A percentile compares a stretch with the other conserved stretches of the same genome.
Evolutionary conservation across 2,329 filamentous ascomycete genomes (phyloP).

Genomic region (Ambrosiella xylebori): DNA sequence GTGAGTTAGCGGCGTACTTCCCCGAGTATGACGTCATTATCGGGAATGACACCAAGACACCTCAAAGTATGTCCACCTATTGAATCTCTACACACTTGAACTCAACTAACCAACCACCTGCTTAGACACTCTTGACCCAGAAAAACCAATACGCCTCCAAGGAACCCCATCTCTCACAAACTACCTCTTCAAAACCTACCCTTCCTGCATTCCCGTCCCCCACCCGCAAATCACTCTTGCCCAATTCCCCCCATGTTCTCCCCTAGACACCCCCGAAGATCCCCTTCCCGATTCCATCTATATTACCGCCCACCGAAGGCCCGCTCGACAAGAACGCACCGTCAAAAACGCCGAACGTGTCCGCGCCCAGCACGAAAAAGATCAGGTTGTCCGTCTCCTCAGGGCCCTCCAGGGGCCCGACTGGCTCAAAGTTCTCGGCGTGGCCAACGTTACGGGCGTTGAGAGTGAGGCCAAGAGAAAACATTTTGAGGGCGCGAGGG

Average conservation of each 20-base stretch:
- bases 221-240: slow-evolving; percentile 40
- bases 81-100: background rate
- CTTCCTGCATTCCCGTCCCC: slow-evolving; percentile 34
- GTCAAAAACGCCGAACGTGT: slow-evolving; percentile 48
- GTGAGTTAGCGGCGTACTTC: slow-evolving; percentile 80
- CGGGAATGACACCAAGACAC: slow-evolving; percentile 60
- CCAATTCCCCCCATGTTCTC: slow-evolving; percentile 33
- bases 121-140: too few species aligned
- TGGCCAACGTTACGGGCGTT: slow-evolving; percentile 42
- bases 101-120: too few species aligned
- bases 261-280: slow-evolving; percentile 29
- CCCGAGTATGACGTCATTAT: slow-evolving; percentile 89
- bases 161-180: background rate
- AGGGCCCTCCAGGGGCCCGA: slow-evolving; percentile 79
- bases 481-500: slow-evolving; percentile 68
- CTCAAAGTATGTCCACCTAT: slow-evolving; percentile 39
- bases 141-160: background rate
- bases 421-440: slow-evolving; percentile 83
- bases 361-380: slow-evolving; percentile 48
- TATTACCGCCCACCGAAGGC: slow-evolving; percentile 37
- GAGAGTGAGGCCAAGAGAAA: slow-evolving; percentile 67
- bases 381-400: slow-evolving; percentile 47
- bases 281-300: slow-evolving; percentile 39
- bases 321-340: slow-evolving; percentile 42
- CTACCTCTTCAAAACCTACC: slow-evolving; percentile 17